Evolutionary conservation across 31 red algal species (phyloP), one percentile per base, ranked within the genome.

Genomic region (Asparagopsis taxiformis): DNA sequence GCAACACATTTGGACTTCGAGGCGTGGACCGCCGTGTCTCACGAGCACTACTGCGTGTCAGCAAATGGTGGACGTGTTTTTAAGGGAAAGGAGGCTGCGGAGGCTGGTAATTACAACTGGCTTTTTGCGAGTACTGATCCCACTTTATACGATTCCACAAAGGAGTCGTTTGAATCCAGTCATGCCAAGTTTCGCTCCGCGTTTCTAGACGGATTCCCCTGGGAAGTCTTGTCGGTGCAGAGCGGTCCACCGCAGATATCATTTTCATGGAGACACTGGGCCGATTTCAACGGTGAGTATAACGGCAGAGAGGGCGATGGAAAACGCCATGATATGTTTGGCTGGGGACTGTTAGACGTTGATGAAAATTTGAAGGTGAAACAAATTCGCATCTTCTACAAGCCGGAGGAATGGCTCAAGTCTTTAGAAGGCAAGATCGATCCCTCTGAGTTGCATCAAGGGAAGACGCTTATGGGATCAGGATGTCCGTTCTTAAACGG

Each of bases 261-360:
- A 22, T 89, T 89, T 50, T 89, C 85, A 22, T 89, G 85, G 85
- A 37, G 75, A 29, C 85, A 89, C n/a, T 89, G 74, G 66, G 85
- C 74, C 21, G 65, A 21, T 0, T 74, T 89, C 65, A 69, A 74
- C n/a, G 85, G 85, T 26, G 67, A 65, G 22, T 80, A 65, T 49
- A 62, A 52, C 55, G 85, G 85, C 17, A 26, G 71, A 22, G 33
- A 68, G 22, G 81, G 81, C 26, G 81, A 86, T 74, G 70, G 53
- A 34, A 70, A 86, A 35, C 37, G 8, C 25, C 75, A 86, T 51
- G 81, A 86, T 16, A 65, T 86, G 58, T 86, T 56, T 49, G 81
- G 81, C 5, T 86, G 70, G 21, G 68, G 68, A 22, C n/a, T 86
- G 24, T 35, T 86, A 10, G 81, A 86, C 1, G 28, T 86, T 2